A percentile compares a stretch with the other conserved stretches of the same genome.
phyloP scores from a whole-genome alignment of 2,329 filamentous ascomycete genomes.

The Myriosclerotinia curreyana region DNA sequence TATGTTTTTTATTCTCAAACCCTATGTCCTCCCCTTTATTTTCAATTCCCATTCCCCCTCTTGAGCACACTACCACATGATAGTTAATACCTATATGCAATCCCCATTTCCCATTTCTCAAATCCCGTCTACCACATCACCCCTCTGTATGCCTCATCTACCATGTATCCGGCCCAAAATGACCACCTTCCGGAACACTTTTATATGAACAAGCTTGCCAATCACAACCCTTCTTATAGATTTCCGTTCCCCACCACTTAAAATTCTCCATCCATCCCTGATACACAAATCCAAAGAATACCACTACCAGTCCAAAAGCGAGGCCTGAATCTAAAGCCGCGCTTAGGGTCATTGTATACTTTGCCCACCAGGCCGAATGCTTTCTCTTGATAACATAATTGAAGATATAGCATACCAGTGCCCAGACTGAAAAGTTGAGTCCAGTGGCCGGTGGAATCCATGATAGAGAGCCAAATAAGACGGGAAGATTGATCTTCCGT shows the following conservation, averaged over 20 bases:
- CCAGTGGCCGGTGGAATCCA: constrained; percentile 88
- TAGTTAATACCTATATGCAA: not conserved
- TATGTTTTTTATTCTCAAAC: no score
- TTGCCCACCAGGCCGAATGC: constrained; percentile 77
- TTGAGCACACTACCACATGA: not conserved
- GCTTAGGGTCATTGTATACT: constrained; percentile 86
- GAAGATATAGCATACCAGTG: constrained; percentile 79
- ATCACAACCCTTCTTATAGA: constrained; percentile 81
- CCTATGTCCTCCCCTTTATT: not conserved
- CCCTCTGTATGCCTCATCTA: constrained; percentile 9
- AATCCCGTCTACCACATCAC: not conserved
- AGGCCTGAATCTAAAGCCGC: constrained; percentile 80
- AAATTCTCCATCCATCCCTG: constrained; percentile 71
- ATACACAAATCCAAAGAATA: constrained; percentile 86
- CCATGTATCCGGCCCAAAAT: constrained; percentile 65
- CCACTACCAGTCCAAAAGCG: constrained; percentile 76
- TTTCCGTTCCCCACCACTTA: constrained; percentile 84
- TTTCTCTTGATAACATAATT: constrained; percentile 71
- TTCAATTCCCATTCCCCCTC: not conserved
- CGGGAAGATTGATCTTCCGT: constrained; percentile 75
- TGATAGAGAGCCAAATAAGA: constrained; percentile 75
- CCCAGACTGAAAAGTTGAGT: constrained; percentile 86
- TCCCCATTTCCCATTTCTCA: not conserved
- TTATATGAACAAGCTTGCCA: constrained; percentile 77
- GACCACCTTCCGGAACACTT: constrained; percentile 58